A percentile compares a stretch with the other conserved stretches of the same genome.
Conservation (phyloP, 2,329 filamentous ascomycete genomes). For the Westerdykella sp. region DNA sequence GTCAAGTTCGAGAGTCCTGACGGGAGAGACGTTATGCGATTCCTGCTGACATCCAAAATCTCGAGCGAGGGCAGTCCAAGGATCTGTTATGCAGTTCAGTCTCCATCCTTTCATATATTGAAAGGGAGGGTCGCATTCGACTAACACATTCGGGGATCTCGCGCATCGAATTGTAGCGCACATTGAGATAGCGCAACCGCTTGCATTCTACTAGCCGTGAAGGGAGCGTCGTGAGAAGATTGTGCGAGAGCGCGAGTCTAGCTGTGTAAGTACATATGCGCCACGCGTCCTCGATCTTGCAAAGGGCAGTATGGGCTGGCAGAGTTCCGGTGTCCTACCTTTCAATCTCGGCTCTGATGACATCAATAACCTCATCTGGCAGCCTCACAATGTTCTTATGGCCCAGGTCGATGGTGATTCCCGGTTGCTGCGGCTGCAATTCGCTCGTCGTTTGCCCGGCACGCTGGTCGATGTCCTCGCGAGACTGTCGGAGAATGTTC, state of each 20-base stretch:
- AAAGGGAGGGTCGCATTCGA: slow-evolving; percentile 9
- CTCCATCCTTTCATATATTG: slow-evolving; percentile 8
- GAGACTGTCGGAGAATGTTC: slow-evolving; percentile 61
- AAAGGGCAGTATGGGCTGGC: neutral
- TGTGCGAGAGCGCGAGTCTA: slow-evolving; percentile 76
- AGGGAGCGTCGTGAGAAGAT: slow-evolving; percentile 65
- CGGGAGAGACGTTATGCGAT: slow-evolving; percentile 72
- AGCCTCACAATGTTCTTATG: slow-evolving; percentile 66
- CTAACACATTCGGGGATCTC: slow-evolving; percentile 61
- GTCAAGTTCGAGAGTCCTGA: slow-evolving; percentile 72
- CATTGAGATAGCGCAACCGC: slow-evolving; percentile 72
- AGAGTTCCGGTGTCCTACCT: slow-evolving; percentile 44
- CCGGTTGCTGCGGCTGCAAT: slow-evolving; percentile 56
- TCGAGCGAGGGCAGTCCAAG: slow-evolving; percentile 81
- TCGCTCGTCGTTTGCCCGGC: slow-evolving; percentile 51
- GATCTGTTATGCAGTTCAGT: slow-evolving; percentile 51
- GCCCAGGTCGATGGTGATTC: slow-evolving; percentile 72
- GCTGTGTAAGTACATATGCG: slow-evolving; percentile 14
- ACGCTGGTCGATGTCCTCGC: slow-evolving; percentile 55
- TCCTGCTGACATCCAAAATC: slow-evolving; percentile 86
- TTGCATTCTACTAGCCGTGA: slow-evolving; percentile 67
- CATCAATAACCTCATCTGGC: slow-evolving; percentile 67
- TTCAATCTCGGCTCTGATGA: slow-evolving; percentile 68
- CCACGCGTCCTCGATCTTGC: neutral
- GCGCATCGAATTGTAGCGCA: slow-evolving; percentile 66